A percentile compares a stretch with the other conserved stretches of the same genome.
phyloP scores from a whole-genome alignment of 1,139 yeast species.

The Saccharomyces hybrid region DNA sequence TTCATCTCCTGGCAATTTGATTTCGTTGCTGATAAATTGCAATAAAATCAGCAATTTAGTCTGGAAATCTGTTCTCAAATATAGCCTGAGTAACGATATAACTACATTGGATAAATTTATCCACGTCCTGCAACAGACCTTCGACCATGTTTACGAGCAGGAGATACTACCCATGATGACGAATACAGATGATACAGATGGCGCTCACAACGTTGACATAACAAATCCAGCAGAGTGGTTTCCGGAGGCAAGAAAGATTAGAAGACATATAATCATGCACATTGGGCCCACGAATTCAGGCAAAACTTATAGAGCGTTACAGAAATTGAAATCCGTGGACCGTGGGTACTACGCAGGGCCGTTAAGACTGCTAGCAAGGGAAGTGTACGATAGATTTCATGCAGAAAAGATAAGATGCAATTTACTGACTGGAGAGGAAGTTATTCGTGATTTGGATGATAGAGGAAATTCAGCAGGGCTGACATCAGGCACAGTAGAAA shows the following conservation, averaged over 20 bases:
- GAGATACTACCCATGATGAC: conserved; percentile 21
- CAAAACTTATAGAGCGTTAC: conserved; percentile 80
- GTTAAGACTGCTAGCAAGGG: conserved; percentile 78
- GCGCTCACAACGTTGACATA: conserved; percentile 36
- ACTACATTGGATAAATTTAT: conserved; percentile 12
- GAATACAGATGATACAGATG: conserved; percentile 6
- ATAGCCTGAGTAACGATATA: background rate
- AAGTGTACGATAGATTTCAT: conserved; percentile 75
- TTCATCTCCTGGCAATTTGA: conserved; percentile 10
- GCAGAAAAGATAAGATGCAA: conserved; percentile 63
- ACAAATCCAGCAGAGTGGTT: conserved; percentile 79
- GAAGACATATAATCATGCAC: conserved; percentile 75
- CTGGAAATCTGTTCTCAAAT: conserved; percentile 11
- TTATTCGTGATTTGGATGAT: conserved; percentile 59
- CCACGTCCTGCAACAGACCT: conserved; percentile 15
- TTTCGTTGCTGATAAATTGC: conserved; percentile 14
- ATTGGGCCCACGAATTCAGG: conserved; percentile 98
- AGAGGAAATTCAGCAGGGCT: conserved; percentile 64
- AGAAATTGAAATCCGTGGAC: conserved; percentile 54
- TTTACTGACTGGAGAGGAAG: conserved; percentile 89
- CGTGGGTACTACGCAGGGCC: conserved; percentile 97
- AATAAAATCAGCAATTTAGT: conserved; percentile 7
- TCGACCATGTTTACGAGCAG: conserved; percentile 19
- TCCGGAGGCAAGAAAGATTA: conserved; percentile 76
- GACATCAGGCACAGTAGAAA: conserved; percentile 88